A percentile compares a stretch with the other conserved stretches of the same genome.
phyloP scores from a whole-genome alignment of 768 basidiomycete genomes.

The Tremella yokohamensis region DNA sequence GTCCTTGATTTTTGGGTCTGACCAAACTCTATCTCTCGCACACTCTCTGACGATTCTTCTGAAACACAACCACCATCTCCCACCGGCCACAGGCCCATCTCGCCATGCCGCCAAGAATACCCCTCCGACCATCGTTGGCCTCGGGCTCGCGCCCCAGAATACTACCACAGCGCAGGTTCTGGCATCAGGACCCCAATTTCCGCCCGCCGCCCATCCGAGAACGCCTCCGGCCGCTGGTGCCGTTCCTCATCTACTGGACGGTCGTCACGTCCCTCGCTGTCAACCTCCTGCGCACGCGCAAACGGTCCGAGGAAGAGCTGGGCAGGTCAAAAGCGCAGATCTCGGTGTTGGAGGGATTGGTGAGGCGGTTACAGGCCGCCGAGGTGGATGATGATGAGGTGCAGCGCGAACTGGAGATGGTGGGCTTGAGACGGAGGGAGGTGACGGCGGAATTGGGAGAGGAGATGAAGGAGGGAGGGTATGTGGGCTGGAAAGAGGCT shows the following conservation, averaged over 20 bases:
- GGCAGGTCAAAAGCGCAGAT: slow-evolving; percentile 41
- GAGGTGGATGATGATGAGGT: slow-evolving; percentile 31
- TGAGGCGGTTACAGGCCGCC: slow-evolving; percentile 24
- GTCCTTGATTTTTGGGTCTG: no score
- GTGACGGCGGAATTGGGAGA: slow-evolving; percentile 23
- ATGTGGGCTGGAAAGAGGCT: slow-evolving; percentile 48
- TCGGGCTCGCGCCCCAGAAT: background rate
- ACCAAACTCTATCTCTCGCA: no score
- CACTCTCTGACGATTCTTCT: no score
- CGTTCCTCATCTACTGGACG: slow-evolving; percentile 48
- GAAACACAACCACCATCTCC: background rate
- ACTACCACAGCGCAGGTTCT: background rate
- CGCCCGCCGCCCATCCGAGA: slow-evolving; percentile 39
- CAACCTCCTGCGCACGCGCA: slow-evolving; percentile 36
- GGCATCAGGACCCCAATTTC: background rate
- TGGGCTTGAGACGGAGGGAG: slow-evolving; percentile 47
- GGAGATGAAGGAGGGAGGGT: slow-evolving; percentile 23
- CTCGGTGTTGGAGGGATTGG: slow-evolving; percentile 41
- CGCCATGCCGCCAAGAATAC: background rate
- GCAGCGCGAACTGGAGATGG: slow-evolving; percentile 49
- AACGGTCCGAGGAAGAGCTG: slow-evolving; percentile 27
- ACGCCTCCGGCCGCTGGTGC: slow-evolving; percentile 42
- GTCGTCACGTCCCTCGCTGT: slow-evolving; percentile 46
- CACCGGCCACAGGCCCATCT: background rate
- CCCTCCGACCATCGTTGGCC: background rate